Evolutionary conservation across 495 filamentous ascomycete species (phyloP).

Genomic region (Aspergillus asperescens): DNA sequence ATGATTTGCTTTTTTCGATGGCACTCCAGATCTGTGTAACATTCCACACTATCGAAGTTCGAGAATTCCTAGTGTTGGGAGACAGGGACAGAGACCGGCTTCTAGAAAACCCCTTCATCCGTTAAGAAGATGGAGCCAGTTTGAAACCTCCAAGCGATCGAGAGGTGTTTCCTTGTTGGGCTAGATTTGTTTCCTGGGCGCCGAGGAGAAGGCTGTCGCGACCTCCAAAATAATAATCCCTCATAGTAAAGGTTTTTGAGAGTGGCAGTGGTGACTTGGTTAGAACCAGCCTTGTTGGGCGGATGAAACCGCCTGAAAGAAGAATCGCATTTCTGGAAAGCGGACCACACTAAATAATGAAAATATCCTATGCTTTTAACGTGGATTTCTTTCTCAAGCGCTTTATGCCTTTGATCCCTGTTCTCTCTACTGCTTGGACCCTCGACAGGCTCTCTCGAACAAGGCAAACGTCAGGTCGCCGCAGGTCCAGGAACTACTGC

Average conservation of each 20-base stretch:
- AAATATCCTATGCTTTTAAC: too few relatives aligned
- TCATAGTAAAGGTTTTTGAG: conserved; percentile 14
- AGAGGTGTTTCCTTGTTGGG: background rate
- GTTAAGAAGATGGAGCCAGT: background rate
- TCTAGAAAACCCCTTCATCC: background rate
- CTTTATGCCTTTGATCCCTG: too few relatives aligned
- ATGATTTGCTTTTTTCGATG: background rate
- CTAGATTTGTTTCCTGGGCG: background rate
- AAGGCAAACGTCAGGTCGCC: conserved; percentile 20
- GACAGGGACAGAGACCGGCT: background rate
- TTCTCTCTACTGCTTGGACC: too few relatives aligned
- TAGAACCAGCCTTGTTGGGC: conserved; percentile 3
- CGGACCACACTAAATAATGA: background rate
- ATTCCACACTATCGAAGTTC: too few relatives aligned
- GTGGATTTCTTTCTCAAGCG: too few relatives aligned
- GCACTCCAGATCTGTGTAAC: conserved; percentile 16
- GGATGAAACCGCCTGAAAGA: conserved; percentile 15
- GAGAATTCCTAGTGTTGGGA: background rate
- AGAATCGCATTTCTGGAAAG: background rate
- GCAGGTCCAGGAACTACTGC: conserved; percentile 20
- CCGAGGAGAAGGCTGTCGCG: background rate
- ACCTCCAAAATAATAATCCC: conserved; percentile 16
- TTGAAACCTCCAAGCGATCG: background rate
- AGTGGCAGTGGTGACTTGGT: conserved; percentile 5
- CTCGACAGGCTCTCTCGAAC: too few relatives aligned